Evolutionary conservation across 768 basidiomycete genomes (phyloP).

Genomic region (Cyclocybe aegerita): DNA sequence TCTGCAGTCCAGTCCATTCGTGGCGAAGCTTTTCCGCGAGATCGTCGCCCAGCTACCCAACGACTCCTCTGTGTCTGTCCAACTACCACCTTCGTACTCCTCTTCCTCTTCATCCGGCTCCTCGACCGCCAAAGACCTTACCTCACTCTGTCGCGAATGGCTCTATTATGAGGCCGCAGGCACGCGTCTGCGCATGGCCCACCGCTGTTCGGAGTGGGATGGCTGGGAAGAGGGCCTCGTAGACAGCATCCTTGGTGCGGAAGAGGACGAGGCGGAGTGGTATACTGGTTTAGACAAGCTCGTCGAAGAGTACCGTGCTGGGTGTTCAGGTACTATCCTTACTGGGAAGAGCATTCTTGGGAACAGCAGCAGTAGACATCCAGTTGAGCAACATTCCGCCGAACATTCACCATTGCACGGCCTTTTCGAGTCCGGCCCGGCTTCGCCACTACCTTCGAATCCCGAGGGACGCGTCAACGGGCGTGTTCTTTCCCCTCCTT

Average conservation of each 20-base stretch:
- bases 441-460: too few species aligned
- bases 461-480: too few species aligned
- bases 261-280: slow-evolving; percentile 74
- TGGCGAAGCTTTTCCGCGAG: slow-evolving; percentile 67
- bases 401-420: too few species aligned
- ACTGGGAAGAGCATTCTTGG: too few species aligned
- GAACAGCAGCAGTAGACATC: too few species aligned
- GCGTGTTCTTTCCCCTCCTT: too few species aligned
- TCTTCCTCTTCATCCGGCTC: neutral
- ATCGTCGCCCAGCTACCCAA: slow-evolving; percentile 52
- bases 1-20: slow-evolving; percentile 76
- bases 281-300: slow-evolving; percentile 12
- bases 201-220: slow-evolving; percentile 85
- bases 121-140: slow-evolving; percentile 14
- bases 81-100: slow-evolving; percentile 5
- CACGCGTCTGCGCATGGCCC: slow-evolving; percentile 67
- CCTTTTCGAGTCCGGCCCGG: too few species aligned
- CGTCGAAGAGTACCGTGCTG: too few species aligned
- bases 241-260: slow-evolving; percentile 70
- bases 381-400: too few species aligned
- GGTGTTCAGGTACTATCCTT: too few species aligned
- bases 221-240: slow-evolving; percentile 89
- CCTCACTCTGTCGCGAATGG: slow-evolving; percentile 63
- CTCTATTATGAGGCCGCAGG: slow-evolving; percentile 69
- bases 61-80: slow-evolving; percentile 22